phyloP scores from a whole-genome alignment of 495 filamentous ascomycete species.

The Penicillium antarcticum region DNA sequence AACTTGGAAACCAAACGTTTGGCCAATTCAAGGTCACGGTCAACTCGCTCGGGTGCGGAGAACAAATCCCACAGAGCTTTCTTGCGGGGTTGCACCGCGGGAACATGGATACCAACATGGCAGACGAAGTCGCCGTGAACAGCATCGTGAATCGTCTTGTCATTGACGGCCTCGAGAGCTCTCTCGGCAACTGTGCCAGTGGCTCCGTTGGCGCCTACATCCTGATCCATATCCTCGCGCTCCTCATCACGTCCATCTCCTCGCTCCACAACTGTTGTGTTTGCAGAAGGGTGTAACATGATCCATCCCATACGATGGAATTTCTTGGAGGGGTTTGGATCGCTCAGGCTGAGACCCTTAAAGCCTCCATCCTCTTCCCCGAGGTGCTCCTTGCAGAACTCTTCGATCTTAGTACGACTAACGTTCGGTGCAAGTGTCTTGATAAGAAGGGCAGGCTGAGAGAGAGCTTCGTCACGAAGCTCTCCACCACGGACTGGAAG shows the following conservation, averaged over 20 bases:
- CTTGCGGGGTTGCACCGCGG: constrained; percentile 80
- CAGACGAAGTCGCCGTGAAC: constrained; percentile 92
- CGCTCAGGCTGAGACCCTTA: constrained; percentile 89
- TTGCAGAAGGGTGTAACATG: constrained; percentile 78
- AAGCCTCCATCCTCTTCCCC: constrained; percentile 82
- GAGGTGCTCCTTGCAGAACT: constrained; percentile 87
- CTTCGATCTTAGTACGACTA: constrained; percentile 87
- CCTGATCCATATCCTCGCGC: constrained; percentile 50
- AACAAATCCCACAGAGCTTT: constrained; percentile 98
- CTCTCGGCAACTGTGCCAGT: constrained; percentile 64
- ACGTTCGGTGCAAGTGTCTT: constrained; percentile 98
- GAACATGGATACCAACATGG: constrained; percentile 93
- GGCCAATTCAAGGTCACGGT: constrained; percentile 78
- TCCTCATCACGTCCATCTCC: constrained; percentile 66
- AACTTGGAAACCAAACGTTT: constrained; percentile 71
- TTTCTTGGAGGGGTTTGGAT: constrained; percentile 94
- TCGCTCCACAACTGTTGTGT: constrained; percentile 52
- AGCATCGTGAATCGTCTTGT: constrained; percentile 92
- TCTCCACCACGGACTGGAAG: constrained; percentile 77
- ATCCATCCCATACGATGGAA: constrained; percentile 99
- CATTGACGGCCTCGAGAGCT: constrained; percentile 88
- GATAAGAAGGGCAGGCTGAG: constrained; percentile 89
- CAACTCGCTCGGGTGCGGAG: constrained; percentile 82
- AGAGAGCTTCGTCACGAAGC: constrained; percentile 75
- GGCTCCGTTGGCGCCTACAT: constrained; percentile 24